Conservation (phyloP, 768 basidiomycete species). For the Coprinopsis marcescibilis region DNA sequence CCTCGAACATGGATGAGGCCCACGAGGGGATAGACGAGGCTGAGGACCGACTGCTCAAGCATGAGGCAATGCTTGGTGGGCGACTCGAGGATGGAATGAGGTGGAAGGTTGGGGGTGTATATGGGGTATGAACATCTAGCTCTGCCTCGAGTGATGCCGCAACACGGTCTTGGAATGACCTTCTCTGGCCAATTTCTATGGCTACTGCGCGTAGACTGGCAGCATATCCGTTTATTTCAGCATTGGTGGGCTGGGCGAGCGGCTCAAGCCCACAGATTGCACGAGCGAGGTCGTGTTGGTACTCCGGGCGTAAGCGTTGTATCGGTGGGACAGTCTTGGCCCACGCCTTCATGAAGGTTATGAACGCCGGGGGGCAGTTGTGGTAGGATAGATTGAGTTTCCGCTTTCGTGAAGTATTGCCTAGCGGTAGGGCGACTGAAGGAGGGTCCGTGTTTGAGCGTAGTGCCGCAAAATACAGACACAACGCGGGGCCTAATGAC, state of each 20-base stretch:
- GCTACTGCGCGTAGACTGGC: slow-evolving; percentile 79
- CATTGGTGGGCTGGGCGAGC: slow-evolving; percentile 34
- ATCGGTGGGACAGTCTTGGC: slow-evolving; percentile 57
- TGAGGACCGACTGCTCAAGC: too few species aligned
- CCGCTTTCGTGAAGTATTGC: slow-evolving; percentile 34
- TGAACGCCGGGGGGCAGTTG: slow-evolving; percentile 69
- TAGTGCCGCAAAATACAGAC: slow-evolving; percentile 80
- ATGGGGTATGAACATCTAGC: too few species aligned
- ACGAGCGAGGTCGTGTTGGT: slow-evolving; percentile 79
- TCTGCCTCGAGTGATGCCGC: slow-evolving; percentile 72
- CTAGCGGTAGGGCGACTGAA: slow-evolving; percentile 79
- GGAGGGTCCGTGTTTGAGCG: slow-evolving; percentile 71
- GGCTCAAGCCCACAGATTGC: slow-evolving; percentile 64
- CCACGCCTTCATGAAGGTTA: slow-evolving; percentile 71
- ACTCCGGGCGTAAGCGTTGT: slow-evolving; percentile 52
- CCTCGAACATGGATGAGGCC: not conserved
- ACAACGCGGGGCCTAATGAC: slow-evolving; percentile 64
- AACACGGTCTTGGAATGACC: slow-evolving; percentile 80
- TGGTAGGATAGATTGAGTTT: slow-evolving; percentile 52
- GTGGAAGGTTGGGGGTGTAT: too few species aligned
- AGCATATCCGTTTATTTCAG: slow-evolving; percentile 53
- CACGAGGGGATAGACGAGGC: slow-evolving; percentile 9
- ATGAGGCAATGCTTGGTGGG: slow-evolving; percentile 37
- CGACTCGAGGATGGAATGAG: slow-evolving; percentile 70
- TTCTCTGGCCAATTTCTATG: slow-evolving; percentile 79